Evolutionary conservation across 2,329 filamentous ascomycete species (phyloP), one percentile per base, ranked within the genome.

Genomic region (Apiospora phragmitis): DNA sequence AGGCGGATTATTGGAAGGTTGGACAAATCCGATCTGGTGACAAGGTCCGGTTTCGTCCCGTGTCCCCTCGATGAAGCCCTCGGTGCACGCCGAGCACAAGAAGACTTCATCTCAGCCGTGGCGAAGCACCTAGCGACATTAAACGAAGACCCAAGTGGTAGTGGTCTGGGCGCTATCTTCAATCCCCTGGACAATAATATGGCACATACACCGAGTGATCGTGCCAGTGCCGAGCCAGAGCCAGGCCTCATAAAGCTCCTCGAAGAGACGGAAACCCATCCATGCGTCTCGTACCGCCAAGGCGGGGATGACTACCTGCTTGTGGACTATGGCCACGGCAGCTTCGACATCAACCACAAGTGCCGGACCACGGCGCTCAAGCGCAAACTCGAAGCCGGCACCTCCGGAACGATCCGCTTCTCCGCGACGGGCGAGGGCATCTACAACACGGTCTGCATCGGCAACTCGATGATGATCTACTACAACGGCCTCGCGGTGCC

Each of bases 1-100:
- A 85, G 71, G 88, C 84, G 1, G 88, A 90, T 68, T 83, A 86
- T 75, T 91, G 88, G 88, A 89, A 90, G 74, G 75, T 91, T 14
- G 89, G 89, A 0, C 89, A 91, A 75, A 79, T 91, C 38, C 88
- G 88, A 72, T 85, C 89, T 2, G 89, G 89, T 4, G 86, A 90
- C 74, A 86, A 81, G 2, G 72, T 91, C 55, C 82, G 82, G 55
- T 88, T 87, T 72, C 80, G 81, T 59, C 81, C 83, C 1, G 84
- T 88, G 1, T 85, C 86, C 86, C 4, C 79, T 89, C n/a, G 80
- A 85, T 26, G 83, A 86, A 72, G 87, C 88, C 0, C 76, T 89
- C 24, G n/a, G 43, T 24, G 38, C 59, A 65, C 6, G 67, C 67
- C n/a, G 41, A 49, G 9, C 8, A 11, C 55, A 38, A 11, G 55